A percentile compares a stretch with the other conserved stretches of the same genome.
These are phyloP conservation scores for Aspergillus pseudoglaucus DNA, from an alignment of 2,329 filamentous ascomycete species.

Conservation along the genomic window DNA sequence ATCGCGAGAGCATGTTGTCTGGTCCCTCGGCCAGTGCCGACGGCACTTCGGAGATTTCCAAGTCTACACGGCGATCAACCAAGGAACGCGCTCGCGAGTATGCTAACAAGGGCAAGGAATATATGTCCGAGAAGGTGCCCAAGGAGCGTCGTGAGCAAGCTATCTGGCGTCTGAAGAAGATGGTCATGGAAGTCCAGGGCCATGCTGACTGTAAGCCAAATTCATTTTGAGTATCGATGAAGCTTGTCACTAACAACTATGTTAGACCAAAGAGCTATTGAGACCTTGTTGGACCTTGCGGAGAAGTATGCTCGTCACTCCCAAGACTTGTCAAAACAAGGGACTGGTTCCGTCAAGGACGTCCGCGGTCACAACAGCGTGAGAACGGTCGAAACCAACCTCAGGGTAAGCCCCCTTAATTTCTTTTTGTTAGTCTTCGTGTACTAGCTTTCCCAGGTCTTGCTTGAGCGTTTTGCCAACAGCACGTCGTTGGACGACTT, in stretches of 20 bases:
- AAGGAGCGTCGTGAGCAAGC: slow-evolving; percentile 87
- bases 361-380: neutral
- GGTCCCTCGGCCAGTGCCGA: slow-evolving; percentile 40
- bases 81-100: slow-evolving; percentile 34
- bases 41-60: slow-evolving; percentile 34
- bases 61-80: slow-evolving; percentile 47
- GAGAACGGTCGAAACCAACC: slow-evolving; percentile 55
- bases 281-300: slow-evolving; percentile 75
- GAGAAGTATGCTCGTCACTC: slow-evolving; percentile 78
- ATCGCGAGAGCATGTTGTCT: slow-evolving; percentile 48
- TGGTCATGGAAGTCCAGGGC: slow-evolving; percentile 92
- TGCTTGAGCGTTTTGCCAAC: slow-evolving; percentile 95
- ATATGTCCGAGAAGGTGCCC: slow-evolving; percentile 80
- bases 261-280: slow-evolving; percentile 74
- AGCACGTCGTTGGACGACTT: slow-evolving; percentile 82
- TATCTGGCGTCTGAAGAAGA: slow-evolving; percentile 93
- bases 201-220: slow-evolving; percentile 69
- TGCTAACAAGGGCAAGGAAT: slow-evolving; percentile 54
- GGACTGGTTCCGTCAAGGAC: slow-evolving; percentile 63
- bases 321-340: slow-evolving; percentile 57
- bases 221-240: neutral
- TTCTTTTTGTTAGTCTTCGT: neutral
- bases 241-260: neutral
- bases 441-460: slow-evolving; percentile 49
- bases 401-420: slow-evolving; percentile 52